phyloP scores from a whole-genome alignment of 2,329 filamentous ascomycete species.

The Fusarium mundagurra region DNA sequence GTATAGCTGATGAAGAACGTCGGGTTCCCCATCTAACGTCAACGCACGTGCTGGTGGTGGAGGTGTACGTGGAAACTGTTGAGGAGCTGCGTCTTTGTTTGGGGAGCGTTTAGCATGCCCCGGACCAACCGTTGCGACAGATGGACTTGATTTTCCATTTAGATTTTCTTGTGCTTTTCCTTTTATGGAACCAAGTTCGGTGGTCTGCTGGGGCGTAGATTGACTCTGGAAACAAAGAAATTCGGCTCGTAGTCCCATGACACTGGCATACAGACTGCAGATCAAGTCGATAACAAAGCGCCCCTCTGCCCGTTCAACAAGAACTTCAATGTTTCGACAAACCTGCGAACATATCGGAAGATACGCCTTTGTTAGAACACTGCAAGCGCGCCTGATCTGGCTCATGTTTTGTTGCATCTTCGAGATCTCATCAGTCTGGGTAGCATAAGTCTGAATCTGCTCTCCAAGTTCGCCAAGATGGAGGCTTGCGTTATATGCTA shows the following conservation, averaged over 20 bases:
- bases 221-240: not conserved
- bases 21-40: not conserved
- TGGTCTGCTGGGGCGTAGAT: not conserved
- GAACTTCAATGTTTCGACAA: not conserved
- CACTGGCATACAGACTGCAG: not conserved
- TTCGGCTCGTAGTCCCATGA: not conserved
- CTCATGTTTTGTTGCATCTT: not conserved
- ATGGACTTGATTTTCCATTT: not conserved
- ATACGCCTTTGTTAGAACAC: not conserved
- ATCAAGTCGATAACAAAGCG: not conserved
- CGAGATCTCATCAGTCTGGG: not conserved
- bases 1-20: not conserved
- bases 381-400: not conserved
- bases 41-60: not conserved
- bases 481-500: not conserved
- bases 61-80: not conserved
- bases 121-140: not conserved
- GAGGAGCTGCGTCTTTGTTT: not conserved
- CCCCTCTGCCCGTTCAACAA: not conserved
- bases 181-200: fast-evolving
- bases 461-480: not conserved
- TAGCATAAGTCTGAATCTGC: not conserved
- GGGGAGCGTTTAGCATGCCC: not conserved
- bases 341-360: not conserved
- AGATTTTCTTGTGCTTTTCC: not conserved